A percentile compares a stretch with the other conserved stretches of the same genome.
phyloP scores from a whole-genome alignment of 176 grass and related monocot genomes.

The Musa itinerans region DNA sequence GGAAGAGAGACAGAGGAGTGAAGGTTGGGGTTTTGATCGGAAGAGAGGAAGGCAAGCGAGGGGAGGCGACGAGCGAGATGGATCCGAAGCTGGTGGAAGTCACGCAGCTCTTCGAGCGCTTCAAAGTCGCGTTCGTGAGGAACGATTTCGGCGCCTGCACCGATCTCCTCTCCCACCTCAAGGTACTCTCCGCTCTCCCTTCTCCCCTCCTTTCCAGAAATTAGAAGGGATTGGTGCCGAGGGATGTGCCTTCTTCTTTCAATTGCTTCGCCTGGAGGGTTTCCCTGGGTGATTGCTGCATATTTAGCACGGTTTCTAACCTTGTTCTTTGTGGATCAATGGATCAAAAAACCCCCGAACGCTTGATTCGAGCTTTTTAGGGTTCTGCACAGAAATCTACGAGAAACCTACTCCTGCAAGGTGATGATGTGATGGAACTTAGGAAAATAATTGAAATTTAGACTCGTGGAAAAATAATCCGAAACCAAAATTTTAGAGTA shows the following conservation, averaged over 20 bases:
- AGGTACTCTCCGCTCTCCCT: constrained; percentile 23
- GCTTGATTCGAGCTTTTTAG: background rate
- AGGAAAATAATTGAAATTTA: background rate
- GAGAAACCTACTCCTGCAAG: background rate
- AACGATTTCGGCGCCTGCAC: constrained; percentile 36
- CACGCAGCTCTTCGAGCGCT: constrained; percentile 36
- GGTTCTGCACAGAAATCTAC: background rate
- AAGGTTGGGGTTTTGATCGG: background rate
- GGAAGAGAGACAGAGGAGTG: background rate
- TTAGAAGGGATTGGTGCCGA: too few species aligned
- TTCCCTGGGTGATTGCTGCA: background rate
- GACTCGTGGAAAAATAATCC: background rate
- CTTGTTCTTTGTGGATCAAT: background rate
- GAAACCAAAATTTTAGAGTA: too few species aligned
- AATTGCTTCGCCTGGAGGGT: background rate
- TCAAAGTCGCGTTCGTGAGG: constrained; percentile 35
- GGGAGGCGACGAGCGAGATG: constrained; percentile 14
- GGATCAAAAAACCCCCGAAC: background rate
- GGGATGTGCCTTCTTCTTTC: too few species aligned
- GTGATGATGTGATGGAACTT: background rate
- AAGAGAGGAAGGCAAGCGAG: background rate
- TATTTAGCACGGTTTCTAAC: background rate
- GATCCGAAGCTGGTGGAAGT: constrained; percentile 44
- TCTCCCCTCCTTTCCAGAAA: background rate
- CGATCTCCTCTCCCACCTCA: constrained; percentile 45